phyloP scores from a whole-genome alignment of 2,329 filamentous ascomycete species.

The Atkinsonella hypoxylon region DNA sequence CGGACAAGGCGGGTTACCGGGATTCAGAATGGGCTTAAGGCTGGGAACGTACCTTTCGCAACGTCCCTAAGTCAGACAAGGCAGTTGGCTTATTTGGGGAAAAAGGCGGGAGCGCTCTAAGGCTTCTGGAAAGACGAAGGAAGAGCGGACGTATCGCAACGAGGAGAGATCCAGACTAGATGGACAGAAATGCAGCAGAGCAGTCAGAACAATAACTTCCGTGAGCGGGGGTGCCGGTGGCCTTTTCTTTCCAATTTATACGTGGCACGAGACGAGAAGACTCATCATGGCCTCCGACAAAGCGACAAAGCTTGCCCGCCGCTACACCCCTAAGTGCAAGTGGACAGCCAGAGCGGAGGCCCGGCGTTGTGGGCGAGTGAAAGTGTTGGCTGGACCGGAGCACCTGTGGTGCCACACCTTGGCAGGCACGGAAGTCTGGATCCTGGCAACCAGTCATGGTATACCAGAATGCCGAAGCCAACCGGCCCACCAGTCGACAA shows the following conservation, averaged over 20 bases:
- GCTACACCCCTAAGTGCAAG: slow-evolving; percentile 49
- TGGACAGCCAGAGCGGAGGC: slow-evolving; percentile 25
- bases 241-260: slow-evolving; percentile 5
- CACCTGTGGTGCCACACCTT: slow-evolving; percentile 8
- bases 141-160: not conserved
- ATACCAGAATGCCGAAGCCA: slow-evolving; percentile 7
- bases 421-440: slow-evolving; percentile 3
- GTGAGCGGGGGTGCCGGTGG: slow-evolving; percentile 3
- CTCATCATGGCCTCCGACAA: slow-evolving; percentile 4
- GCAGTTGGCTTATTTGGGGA: slow-evolving; percentile 2
- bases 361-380: slow-evolving; percentile 5
- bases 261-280: slow-evolving; percentile 4
- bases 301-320: slow-evolving; percentile 11
- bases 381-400: slow-evolving; percentile 7
- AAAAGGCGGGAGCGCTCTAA: not conserved
- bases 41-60: too few relatives aligned
- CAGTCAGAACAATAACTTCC: not conserved
- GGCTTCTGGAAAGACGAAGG: slow-evolving; percentile 2
- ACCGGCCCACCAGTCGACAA: slow-evolving; percentile 2
- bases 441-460: not conserved
- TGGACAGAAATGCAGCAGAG: not conserved
- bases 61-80: not conserved
- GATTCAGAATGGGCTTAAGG: too few relatives aligned
- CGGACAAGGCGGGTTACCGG: too few relatives aligned
- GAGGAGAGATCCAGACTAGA: not conserved